Evolutionary conservation across 2,329 filamentous ascomycete genomes (phyloP).

Genomic region (Diaporthe eres): DNA sequence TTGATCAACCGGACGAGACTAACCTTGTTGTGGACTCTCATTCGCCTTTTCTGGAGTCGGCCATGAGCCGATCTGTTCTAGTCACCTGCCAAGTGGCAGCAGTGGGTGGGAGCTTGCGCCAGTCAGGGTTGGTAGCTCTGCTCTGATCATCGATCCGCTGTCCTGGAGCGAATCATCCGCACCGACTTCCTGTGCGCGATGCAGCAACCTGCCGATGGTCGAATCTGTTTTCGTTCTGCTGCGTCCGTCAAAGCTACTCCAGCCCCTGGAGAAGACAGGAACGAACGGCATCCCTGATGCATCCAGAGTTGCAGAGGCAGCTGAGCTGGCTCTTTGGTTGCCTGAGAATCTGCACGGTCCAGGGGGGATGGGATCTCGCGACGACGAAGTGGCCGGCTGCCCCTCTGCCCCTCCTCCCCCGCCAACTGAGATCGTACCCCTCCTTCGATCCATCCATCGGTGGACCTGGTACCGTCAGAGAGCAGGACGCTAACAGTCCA

Average conservation of each 20-base stretch:
- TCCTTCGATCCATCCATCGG: conserved; percentile 22
- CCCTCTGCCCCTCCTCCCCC: conserved; percentile 23
- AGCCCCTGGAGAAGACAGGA: conserved; percentile 3
- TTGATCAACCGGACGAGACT: conserved; percentile 28
- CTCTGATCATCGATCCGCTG: conserved; percentile 34
- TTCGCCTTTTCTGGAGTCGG: conserved; percentile 25
- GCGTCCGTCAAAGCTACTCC: not conserved
- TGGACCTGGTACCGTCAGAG: not conserved
- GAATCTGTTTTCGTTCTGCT: conserved; percentile 19
- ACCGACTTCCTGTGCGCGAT: not conserved
- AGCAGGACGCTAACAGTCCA: not conserved
- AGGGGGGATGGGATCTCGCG: conserved; percentile 11
- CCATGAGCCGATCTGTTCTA: conserved; percentile 35
- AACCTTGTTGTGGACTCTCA: conserved; percentile 9
- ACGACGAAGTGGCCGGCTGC: not conserved
- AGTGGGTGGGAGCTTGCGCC: conserved; percentile 34
- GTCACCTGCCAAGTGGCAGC: conserved; percentile 38
- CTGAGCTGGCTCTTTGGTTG: conserved; percentile 16
- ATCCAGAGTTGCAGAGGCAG: conserved; percentile 6
- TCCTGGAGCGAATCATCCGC: not conserved
- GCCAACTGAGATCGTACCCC: conserved; percentile 23
- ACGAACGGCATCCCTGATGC: conserved; percentile 5
- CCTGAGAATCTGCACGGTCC: conserved; percentile 32
- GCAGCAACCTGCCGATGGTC: conserved; percentile 10
- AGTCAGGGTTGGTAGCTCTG: conserved; percentile 32